Conservation (phyloP, 176 grass and related monocot species). For the Tillandsia fasciculata region DNA sequence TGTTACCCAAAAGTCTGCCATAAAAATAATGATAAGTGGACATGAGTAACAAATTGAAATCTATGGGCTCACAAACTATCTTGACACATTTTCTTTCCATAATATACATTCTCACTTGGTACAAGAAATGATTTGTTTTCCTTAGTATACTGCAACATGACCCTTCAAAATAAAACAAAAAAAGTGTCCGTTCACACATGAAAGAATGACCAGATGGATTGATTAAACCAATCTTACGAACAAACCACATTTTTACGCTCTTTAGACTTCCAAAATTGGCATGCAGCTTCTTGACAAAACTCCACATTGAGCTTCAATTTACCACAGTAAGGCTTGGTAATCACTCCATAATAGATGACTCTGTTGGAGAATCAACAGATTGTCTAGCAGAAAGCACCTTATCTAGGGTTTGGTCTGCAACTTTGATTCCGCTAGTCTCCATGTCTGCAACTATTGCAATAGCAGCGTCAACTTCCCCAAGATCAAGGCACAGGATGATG, state of each 20-base stretch:
- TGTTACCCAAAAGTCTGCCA: too few relatives aligned
- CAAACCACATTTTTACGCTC: background rate
- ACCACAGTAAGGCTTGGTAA: background rate
- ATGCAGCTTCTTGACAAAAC: background rate
- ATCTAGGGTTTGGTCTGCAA: conserved; percentile 73
- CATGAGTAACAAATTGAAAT: too few relatives aligned
- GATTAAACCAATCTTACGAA: background rate
- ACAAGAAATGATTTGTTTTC: too few relatives aligned
- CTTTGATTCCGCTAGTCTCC: conserved; percentile 84
- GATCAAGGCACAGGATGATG: conserved; percentile 67
- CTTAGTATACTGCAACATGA: too few relatives aligned
- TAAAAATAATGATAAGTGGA: too few relatives aligned
- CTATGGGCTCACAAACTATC: too few relatives aligned
- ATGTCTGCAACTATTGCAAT: conserved; percentile 81
- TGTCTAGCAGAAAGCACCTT: conserved; percentile 67
- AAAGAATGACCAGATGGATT: too few relatives aligned
- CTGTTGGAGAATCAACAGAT: conserved; percentile 31
- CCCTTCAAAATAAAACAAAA: too few relatives aligned
- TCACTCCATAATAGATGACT: background rate
- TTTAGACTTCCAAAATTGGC: background rate
- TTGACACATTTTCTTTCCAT: too few relatives aligned
- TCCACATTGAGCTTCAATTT: background rate
- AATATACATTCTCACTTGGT: too few relatives aligned
- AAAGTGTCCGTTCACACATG: too few relatives aligned
- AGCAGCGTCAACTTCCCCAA: conserved; percentile 72